Evolutionary conservation across 2,329 filamentous ascomycete species (phyloP).

Genomic region (Rhynchosporium secalis): DNA sequence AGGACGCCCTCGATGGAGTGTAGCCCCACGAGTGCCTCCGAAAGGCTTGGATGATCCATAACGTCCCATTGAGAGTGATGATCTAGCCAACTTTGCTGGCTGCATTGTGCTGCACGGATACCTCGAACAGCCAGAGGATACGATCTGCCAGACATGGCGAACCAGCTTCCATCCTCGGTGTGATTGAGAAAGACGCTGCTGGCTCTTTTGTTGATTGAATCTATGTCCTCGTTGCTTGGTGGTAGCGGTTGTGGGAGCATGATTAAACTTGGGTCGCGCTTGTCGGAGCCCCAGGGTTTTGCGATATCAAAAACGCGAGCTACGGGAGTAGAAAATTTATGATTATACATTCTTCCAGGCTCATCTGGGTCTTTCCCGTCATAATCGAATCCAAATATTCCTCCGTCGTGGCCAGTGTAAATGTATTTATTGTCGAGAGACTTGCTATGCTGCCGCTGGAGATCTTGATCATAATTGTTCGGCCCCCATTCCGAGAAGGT

Average conservation of each 20-base stretch:
- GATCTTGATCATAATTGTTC: conserved; percentile 86
- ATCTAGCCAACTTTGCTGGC: conserved; percentile 55
- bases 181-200: conserved; percentile 81
- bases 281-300: conserved; percentile 66
- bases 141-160: conserved; percentile 80
- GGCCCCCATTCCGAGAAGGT: conserved; percentile 94
- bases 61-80: conserved; percentile 38
- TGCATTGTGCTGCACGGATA: conserved; percentile 52
- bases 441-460: conserved; percentile 76
- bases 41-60: conserved; percentile 49
- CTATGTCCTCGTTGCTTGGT: conserved; percentile 51
- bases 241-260: conserved; percentile 83
- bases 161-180: conserved; percentile 87
- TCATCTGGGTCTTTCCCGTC: conserved; percentile 42
- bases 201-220: conserved; percentile 53
- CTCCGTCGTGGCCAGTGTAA: conserved; percentile 81
- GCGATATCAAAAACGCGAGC: conserved; percentile 88
- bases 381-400: conserved; percentile 77
- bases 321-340: conserved; percentile 74
- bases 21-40: conserved; percentile 67
- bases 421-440: conserved; percentile 89
- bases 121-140: conserved; percentile 84
- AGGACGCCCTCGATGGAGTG: conserved; percentile 59
- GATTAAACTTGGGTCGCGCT: conserved; percentile 72
- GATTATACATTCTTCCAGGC: conserved; percentile 55